Base-by-base conservation (phyloP, 352 stramenopile species). In the Globisporangium rhizosaccharum region DNA sequence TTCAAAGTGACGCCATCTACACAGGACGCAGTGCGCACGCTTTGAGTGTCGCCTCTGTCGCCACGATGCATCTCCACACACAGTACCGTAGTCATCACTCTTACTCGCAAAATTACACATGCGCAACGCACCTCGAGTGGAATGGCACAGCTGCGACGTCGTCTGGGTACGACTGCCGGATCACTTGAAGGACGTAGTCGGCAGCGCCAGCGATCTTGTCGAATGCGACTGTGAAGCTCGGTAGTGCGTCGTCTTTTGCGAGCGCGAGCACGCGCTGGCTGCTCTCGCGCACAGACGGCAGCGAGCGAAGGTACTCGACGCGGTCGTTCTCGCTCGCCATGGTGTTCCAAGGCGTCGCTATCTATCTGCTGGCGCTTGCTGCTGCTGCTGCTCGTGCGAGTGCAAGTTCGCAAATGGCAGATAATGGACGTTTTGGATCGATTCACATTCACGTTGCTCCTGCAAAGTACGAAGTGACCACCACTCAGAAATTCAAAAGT, bases 1-100 rank as follows among this genome's bases (percentile, higher is more conserved):
- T 68, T 95, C 85, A 52, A 95, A 93, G 64, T 95, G 85, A 47
- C 85, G 80, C 72, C 72, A 81, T 51, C 64, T 70, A 14, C 4
- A 57, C 3, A 36, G 30, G 28, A 51, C 7, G 14, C 33, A 20
- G 15, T 51, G 6, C 25, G 12, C 3, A 1, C 23, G 30, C 30
- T 36, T 12, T 37, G 47, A 23, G 10, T 15, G 17, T 23, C 15
- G 42, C 30, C 23, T 14, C 42, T 23, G 17, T 18, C 42, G 52
- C 4, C 17, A 28, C 52, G 2, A 39, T 47, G 47, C 18, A 7
- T n/a, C 42, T 42, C 0, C 23, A 33, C 47, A 5, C 2, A 33
- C 4, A 36, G 30, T 8, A 0, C 8, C 30, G 30, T 4, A 36
- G 30, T 1, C 8, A 4, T 36, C 30, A 36, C 30, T 36, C 30